Conservation (phyloP, 176 grass and related monocot species). For the bread wheat (Triticum aestivum) region DNA sequence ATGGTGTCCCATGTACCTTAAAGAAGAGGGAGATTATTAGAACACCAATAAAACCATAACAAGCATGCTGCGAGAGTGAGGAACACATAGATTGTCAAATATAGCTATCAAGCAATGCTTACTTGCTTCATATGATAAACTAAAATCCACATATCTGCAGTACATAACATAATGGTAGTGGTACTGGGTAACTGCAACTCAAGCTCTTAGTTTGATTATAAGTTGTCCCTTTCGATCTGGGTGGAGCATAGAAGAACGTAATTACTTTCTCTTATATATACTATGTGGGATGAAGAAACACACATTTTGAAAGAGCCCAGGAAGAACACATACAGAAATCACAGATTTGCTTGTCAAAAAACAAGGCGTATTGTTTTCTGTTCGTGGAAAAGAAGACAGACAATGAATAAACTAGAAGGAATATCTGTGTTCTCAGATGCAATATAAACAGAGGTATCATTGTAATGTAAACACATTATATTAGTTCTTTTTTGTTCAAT, state of each 20-base stretch:
- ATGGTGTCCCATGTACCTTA: slow-evolving; percentile 59
- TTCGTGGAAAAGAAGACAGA: not conserved
- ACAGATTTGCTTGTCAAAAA: slow-evolving; percentile 9
- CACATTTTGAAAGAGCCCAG: not conserved
- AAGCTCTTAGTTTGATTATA: not conserved
- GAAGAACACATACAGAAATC: not conserved
- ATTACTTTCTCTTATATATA: slow-evolving; percentile 1
- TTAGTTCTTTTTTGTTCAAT: not conserved
- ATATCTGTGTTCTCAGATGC: not conserved
- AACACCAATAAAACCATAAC: not conserved
- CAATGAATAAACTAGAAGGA: not conserved
- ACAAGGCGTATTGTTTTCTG: not conserved
- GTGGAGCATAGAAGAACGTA: slow-evolving; percentile 1
- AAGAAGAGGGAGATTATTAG: slow-evolving; percentile 16
- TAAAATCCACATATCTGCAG: not conserved
- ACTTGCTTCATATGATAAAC: not conserved
- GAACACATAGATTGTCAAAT: not conserved
- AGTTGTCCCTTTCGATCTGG: not conserved
- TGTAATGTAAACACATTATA: not conserved
- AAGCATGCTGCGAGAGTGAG: not conserved
- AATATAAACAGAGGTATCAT: slow-evolving; percentile 18
- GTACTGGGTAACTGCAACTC: not conserved
- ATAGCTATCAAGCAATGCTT: not conserved
- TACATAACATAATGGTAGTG: not conserved
- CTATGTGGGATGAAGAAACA: not conserved